Conservation (phyloP, 306 rosid genomes). For the Quercus gilva region DNA sequence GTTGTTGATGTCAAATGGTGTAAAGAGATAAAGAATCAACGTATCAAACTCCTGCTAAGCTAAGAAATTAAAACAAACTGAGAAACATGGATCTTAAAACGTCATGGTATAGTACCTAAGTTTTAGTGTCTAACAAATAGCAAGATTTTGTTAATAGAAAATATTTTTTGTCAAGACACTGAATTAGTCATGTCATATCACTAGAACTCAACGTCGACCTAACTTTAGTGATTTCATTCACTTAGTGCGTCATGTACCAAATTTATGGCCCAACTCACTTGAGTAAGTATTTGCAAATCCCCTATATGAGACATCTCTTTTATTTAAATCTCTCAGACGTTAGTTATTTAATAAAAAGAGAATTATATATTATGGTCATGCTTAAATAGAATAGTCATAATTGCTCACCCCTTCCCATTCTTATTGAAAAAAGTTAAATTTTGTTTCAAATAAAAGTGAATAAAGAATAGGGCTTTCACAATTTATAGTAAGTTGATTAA, state of each 20-base stretch:
- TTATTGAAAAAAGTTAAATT: no score
- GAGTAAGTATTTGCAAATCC: no score
- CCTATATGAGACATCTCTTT: no score
- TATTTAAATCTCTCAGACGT: no score
- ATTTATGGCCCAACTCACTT: no score
- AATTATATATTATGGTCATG: no score
- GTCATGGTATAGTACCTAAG: neutral
- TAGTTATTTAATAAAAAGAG: no score
- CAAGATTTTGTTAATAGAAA: no score
- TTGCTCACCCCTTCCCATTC: no score
- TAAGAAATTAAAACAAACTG: neutral
- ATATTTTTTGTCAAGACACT: neutral
- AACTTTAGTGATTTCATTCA: neutral
- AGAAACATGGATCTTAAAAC: neutral
- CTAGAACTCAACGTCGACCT: neutral
- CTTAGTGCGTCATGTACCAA: neutral
- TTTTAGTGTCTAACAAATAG: no score
- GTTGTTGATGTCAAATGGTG: neutral
- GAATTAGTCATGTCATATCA: neutral
- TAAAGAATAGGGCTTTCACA: neutral
- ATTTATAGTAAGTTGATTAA: neutral
- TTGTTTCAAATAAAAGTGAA: neutral
- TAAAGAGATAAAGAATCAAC: neutral
- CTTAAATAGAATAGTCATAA: no score
- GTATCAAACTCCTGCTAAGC: neutral